Percentiles rank a stretch among this genome's conserved stretches.
phyloP scores from a whole-genome alignment of 306 rosid species.

The Medicago ruthenica region DNA sequence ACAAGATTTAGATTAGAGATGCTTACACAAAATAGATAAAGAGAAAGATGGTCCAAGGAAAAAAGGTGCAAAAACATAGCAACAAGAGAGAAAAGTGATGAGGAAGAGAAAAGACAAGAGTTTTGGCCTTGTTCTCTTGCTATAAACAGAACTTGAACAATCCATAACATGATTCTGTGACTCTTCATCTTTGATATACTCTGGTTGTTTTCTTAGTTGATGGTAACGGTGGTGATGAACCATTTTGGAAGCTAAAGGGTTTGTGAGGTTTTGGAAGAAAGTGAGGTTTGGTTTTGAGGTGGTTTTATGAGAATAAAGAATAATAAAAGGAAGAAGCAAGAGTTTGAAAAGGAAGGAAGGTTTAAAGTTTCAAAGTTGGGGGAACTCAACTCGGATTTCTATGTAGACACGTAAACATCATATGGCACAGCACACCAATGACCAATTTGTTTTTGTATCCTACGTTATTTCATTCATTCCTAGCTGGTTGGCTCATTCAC shows the following conservation, averaged over 20 bases:
- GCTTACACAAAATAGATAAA: constrained; percentile 58
- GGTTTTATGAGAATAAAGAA: background rate
- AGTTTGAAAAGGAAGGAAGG: background rate
- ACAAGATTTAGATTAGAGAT: background rate
- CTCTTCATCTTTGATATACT: constrained; percentile 52
- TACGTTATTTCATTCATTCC: background rate
- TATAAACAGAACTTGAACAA: constrained; percentile 48
- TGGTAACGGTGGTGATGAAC: constrained; percentile 61
- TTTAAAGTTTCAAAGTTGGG: background rate
- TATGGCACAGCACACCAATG: background rate
- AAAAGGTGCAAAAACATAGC: constrained; percentile 58
- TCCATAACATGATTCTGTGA: constrained; percentile 55
- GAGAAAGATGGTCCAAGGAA: constrained; percentile 54
- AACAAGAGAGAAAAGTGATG: constrained; percentile 64
- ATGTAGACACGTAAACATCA: background rate
- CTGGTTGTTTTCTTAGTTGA: constrained; percentile 51
- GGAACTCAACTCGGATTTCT: background rate
- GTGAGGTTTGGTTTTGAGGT: background rate
- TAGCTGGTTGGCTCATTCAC: background rate
- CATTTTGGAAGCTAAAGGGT: constrained; percentile 49
- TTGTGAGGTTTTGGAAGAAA: background rate
- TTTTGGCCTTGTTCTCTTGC: constrained; percentile 69
- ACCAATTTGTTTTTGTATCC: no score
- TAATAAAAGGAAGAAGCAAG: background rate
- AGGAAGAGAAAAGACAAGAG: constrained; percentile 61